Evolutionary conservation across 2,329 filamentous ascomycete species (phyloP).

Genomic region (Thelonectria discophora): DNA sequence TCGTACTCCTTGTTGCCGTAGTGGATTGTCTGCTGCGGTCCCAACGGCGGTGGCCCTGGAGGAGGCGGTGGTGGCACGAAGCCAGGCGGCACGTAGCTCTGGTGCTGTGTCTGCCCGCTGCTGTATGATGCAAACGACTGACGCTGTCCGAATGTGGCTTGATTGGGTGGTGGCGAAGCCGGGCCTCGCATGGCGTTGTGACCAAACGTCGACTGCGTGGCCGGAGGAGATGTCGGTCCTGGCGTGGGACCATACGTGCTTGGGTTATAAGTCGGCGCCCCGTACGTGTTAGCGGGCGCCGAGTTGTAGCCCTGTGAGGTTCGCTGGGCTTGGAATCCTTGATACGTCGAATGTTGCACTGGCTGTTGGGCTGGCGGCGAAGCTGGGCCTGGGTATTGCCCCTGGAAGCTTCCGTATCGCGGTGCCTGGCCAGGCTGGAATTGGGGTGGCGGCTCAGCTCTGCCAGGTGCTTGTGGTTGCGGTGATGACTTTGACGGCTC

Average conservation of each 20-base stretch:
- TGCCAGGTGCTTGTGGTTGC: conserved; percentile 29
- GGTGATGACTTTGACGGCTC: conserved; percentile 62
- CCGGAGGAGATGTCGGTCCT: conserved; percentile 68
- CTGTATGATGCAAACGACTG: conserved; percentile 52
- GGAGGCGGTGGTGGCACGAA: conserved; percentile 72
- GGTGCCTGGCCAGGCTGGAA: conserved; percentile 58
- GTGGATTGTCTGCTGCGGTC: conserved; percentile 69
- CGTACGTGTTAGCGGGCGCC: conserved; percentile 55
- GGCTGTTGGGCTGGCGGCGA: conserved; percentile 55
- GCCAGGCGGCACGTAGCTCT: conserved; percentile 60
- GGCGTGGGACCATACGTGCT: conserved; percentile 67
- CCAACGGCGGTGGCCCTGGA: conserved; percentile 68
- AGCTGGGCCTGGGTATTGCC: conserved; percentile 66
- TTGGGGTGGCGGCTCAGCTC: conserved; percentile 52
- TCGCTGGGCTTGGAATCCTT: conserved; percentile 48
- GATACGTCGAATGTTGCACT: conserved; percentile 54
- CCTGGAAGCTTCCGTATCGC: conserved; percentile 64
- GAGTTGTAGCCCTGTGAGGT: conserved; percentile 43
- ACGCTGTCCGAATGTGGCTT: conserved; percentile 56
- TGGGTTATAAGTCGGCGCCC: conserved; percentile 65
- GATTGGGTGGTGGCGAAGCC: conserved; percentile 67
- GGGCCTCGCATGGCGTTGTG: conserved; percentile 52
- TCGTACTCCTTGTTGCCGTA: conserved; percentile 53
- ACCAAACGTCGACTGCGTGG: conserved; percentile 65
- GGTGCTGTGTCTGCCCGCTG: conserved; percentile 43